A percentile compares a stretch with the other conserved stretches of the same genome.
Conservation (phyloP, 2,329 filamentous ascomycete genomes). For the Penicillium sp. region DNA sequence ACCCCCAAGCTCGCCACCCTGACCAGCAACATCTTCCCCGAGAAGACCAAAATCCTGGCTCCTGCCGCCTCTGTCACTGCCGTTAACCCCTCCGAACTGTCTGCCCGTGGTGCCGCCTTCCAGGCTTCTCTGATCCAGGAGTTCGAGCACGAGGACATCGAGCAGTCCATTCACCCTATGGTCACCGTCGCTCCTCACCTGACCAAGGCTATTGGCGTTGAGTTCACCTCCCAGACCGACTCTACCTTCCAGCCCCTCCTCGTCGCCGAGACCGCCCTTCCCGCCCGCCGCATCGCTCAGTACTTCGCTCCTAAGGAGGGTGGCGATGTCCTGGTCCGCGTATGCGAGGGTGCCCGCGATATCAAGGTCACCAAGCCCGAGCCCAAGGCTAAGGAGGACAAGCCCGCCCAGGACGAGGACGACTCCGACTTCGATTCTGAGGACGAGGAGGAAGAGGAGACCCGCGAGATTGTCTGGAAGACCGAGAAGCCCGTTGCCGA, state of each 20-base stretch:
- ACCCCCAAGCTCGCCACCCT: slow-evolving; percentile 88
- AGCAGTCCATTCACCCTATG: slow-evolving; percentile 91
- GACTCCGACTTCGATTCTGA: slow-evolving; percentile 63
- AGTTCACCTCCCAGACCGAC: slow-evolving; percentile 60
- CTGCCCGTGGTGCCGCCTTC: slow-evolving; percentile 85
- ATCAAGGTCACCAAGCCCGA: slow-evolving; percentile 92
- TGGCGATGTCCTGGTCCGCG: slow-evolving; percentile 81
- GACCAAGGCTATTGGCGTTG: slow-evolving; percentile 80
- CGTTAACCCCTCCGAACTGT: slow-evolving; percentile 90
- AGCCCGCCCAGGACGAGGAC: slow-evolving; percentile 58
- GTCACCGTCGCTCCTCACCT: slow-evolving; percentile 94
- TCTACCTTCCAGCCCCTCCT: slow-evolving; percentile 79
- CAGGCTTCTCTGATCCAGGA: slow-evolving; percentile 93
- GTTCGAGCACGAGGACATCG: slow-evolving; percentile 89
- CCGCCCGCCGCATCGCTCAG: slow-evolving; percentile 79
- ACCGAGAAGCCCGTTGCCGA: slow-evolving; percentile 78
- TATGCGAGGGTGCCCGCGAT: slow-evolving; percentile 83
- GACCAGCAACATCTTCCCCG: slow-evolving; percentile 75
- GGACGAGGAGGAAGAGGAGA: slow-evolving; percentile 73
- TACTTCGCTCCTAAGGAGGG: slow-evolving; percentile 73
- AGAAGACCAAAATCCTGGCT: slow-evolving; percentile 72
- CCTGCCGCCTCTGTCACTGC: slow-evolving; percentile 74
- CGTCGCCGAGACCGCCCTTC: slow-evolving; percentile 81
- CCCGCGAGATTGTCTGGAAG: slow-evolving; percentile 90
- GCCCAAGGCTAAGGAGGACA: slow-evolving; percentile 65